These are phyloP conservation scores for Suillus hirtellus DNA, from an alignment of 768 basidiomycete species.

Conservation along the genomic window DNA sequence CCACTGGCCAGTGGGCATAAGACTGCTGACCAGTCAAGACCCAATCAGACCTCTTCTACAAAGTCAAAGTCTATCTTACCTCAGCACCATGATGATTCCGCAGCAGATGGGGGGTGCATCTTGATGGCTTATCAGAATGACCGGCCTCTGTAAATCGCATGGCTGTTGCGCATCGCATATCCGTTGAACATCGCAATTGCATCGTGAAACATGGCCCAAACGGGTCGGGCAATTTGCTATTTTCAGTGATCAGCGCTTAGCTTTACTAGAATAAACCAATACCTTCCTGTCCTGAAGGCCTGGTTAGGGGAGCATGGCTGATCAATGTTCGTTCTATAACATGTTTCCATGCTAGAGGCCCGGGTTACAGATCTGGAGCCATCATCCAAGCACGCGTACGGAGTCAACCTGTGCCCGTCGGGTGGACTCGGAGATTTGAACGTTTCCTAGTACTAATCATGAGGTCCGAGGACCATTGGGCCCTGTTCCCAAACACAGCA, in stretches of 20 bases:
- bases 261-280: too few species aligned
- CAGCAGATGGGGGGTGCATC: background rate
- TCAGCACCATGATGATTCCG: background rate
- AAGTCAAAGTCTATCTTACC: background rate
- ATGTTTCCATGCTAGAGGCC: background rate
- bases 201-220: too few species aligned
- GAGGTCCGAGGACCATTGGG: background rate
- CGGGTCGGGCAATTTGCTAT: too few species aligned
- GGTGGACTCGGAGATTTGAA: background rate
- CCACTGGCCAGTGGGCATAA: too few species aligned
- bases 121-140: background rate
- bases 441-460: background rate
- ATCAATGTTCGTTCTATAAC: too few species aligned
- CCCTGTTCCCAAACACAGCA: background rate
- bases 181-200: background rate
- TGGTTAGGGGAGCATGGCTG: background rate
- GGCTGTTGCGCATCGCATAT: background rate
- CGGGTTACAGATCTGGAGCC: too few species aligned
- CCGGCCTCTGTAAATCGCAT: background rate
- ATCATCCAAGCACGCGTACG: background rate
- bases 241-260: too few species aligned
- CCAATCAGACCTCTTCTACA: too few species aligned
- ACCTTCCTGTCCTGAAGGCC: too few species aligned
- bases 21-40: too few species aligned
- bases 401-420: background rate